Conservation (phyloP, 108 stramenopile species). For the Schizochytrium sp. region DNA sequence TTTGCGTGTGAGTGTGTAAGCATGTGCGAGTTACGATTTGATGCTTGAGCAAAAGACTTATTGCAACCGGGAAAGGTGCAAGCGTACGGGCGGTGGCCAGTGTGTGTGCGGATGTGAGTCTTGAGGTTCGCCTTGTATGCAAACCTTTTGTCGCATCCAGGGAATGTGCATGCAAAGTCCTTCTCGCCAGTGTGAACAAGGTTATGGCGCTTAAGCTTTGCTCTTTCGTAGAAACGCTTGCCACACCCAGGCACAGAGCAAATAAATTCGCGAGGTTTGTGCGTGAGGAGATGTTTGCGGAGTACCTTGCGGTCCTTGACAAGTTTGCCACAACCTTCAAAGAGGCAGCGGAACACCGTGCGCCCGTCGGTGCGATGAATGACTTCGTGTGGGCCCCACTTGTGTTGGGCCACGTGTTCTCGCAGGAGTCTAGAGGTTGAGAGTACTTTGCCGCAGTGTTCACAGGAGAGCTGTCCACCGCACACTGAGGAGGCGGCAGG, state of each 20-base stretch:
- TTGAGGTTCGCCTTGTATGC: conserved; percentile 48
- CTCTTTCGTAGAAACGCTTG: conserved; percentile 41
- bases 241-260: conserved; percentile 42
- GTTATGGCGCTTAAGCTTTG: conserved; percentile 60
- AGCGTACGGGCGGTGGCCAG: conserved; percentile 38
- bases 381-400: conserved; percentile 59
- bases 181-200: conserved; percentile 58
- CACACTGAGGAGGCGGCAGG: too few species aligned
- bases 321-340: conserved; percentile 43
- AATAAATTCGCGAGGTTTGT: conserved; percentile 1
- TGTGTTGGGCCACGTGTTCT: conserved; percentile 40
- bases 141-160: conserved; percentile 44
- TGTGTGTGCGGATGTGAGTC: conserved; percentile 57
- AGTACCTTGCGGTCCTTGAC: conserved; percentile 59
- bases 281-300: conserved; percentile 49
- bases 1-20: conserved; percentile 21
- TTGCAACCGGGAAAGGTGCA: conserved; percentile 56
- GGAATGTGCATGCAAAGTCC: conserved; percentile 43
- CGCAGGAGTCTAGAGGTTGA: neutral
- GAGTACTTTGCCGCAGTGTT: conserved; percentile 26
- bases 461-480: neutral
- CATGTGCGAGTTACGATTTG: conserved; percentile 49
- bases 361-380: conserved; percentile 14
- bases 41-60: conserved; percentile 56
- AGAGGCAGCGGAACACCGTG: conserved; percentile 17